A percentile compares a stretch with the other conserved stretches of the same genome.
Evolutionary conservation across 305 asterid genomes (phyloP).

Genomic region (Solanum hybrid): DNA sequence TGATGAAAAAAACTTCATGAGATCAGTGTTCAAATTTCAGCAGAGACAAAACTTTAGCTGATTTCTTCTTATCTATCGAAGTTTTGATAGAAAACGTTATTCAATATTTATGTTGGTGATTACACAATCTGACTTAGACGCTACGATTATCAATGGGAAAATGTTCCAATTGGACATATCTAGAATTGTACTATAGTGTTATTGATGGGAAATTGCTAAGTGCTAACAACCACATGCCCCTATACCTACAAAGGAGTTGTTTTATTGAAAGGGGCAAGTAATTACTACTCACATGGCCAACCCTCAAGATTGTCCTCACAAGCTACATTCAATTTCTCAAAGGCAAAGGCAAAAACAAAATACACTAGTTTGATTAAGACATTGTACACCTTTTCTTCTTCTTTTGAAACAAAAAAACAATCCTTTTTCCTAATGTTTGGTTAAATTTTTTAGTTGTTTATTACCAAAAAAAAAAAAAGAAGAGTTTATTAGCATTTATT

Average conservation of each 20-base stretch:
- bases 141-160: not conserved
- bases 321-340: not conserved
- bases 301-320: not conserved
- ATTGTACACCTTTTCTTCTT: not conserved
- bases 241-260: not conserved
- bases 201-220: not conserved
- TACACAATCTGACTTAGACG: not conserved
- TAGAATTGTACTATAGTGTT: not conserved
- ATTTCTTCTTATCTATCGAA: not conserved
- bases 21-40: not conserved
- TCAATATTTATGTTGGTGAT: not conserved
- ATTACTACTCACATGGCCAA: conserved; percentile 5
- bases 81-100: not conserved
- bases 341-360: not conserved
- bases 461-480: not conserved
- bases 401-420: not conserved
- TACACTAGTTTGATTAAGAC: not conserved
- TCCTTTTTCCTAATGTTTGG: not conserved
- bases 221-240: conserved; percentile 2
- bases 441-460: not conserved
- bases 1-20: not conserved
- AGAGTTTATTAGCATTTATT: not conserved
- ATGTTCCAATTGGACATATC: not conserved
- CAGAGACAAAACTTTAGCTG: not conserved
- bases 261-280: not conserved